Base-by-base conservation (phyloP, 108 stramenopile species). In the Schizochytrium sp. region DNA sequence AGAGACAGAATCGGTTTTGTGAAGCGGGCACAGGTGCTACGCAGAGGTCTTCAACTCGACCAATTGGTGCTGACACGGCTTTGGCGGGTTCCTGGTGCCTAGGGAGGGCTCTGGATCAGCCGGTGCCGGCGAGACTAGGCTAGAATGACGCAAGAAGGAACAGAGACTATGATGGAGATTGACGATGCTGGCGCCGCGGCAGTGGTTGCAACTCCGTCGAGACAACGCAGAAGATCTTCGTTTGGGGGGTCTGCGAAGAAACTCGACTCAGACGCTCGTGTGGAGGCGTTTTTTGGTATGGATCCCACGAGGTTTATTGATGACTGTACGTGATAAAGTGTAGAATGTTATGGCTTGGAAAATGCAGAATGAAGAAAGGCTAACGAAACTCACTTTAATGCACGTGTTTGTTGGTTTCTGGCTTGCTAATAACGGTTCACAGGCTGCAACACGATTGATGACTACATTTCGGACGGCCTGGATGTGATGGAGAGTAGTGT, bases 391-490 rank as follows among this genome's bases (percentile, higher is more conserved):
- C 19, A 17, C n/a, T n/a, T 19, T 60, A 0, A 19, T 60, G 59
- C n/a, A 17, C n/a, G 59, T 17, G 17, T n/a, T 60, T 60, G 59
- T 17, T n/a, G 59, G 59, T 17, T 19, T n/a, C 19, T 60, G 59
- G 19, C 19, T 60, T 19, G 17, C 0, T 41, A 17, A 41, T 17
- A 41, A 38, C 72, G 47, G 28, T 38, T 0, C 17, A 83, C 8
- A 83, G 76, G 50, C 47, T 83, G 76, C 40, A 83, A 55, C 28
- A 83, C 53, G 19, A 83, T 83, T 83, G 76, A 83, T 38, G 76
- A 83, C 76, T 83, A 83, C 76, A 83, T 83, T 40, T 49, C 76
- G 15, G 76, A 83, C 76, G 76, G 50, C 13, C 50, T 83, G 10
- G 76, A 83, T 42, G 76, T 83, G 28, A 49, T 83, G 76, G 76